Conservation (phyloP, 2,329 filamentous ascomycete genomes). For the Venturia nashicola region DNA sequence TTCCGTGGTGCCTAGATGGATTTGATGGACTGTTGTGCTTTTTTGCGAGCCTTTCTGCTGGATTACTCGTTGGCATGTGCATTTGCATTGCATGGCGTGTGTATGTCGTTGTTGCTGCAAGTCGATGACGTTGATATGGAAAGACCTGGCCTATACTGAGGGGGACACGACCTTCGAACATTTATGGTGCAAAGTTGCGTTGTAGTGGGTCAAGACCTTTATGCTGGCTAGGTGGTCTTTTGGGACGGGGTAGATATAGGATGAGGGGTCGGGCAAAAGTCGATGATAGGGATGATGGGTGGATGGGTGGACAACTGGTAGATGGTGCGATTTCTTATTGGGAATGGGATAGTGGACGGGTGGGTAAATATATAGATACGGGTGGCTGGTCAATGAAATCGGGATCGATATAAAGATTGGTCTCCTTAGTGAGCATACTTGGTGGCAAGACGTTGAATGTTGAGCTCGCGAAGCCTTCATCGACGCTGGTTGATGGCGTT, state of each 20-base stretch:
- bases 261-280: not conserved
- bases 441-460: not conserved
- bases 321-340: not conserved
- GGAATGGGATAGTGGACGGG: not conserved
- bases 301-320: not conserved
- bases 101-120: not conserved
- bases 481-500: too few relatives aligned
- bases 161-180: not conserved
- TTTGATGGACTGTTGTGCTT: not conserved
- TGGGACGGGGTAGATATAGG: not conserved
- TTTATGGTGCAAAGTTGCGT: not conserved
- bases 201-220: not conserved
- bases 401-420: not conserved
- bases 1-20: conserved; percentile 31
- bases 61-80: not conserved
- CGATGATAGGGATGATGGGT: not conserved
- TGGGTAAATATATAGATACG: not conserved
- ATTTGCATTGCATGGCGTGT: conserved; percentile 3
- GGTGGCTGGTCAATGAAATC: not conserved
- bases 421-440: not conserved
- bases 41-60: not conserved
- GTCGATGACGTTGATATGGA: not conserved
- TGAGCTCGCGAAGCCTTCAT: not conserved
- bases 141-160: not conserved
- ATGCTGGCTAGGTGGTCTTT: not conserved